Base-by-base conservation (phyloP, 2,329 filamentous ascomycete genomes). In the Xylariaceae sp. region DNA sequence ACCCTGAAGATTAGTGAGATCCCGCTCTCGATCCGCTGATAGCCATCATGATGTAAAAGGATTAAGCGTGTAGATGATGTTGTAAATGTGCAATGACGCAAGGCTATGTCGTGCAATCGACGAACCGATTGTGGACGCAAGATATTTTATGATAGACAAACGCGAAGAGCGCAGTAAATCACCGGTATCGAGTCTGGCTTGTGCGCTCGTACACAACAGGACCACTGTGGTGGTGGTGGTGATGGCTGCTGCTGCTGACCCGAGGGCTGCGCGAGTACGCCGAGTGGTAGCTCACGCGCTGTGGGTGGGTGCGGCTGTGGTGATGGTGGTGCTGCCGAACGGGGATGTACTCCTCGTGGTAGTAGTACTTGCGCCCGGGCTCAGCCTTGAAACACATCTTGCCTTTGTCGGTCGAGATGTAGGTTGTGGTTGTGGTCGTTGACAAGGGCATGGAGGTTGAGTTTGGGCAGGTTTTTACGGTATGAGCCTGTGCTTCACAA, bases 301-400 rank as follows among this genome's bases (percentile, higher is more conserved):
- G 59, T 35, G 60, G 60, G 37, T 65, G 59, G 24, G 54, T 57
- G 47, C 64, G 60, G 35, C 51, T 48, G 47, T 60, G 53, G 38
- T 57, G 54, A 37, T 65, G 59, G 32, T 52, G 47, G 49, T 60
- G 55, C 37, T 66, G 64, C 31, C 71, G 63, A 43, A 68, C 64
- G 33, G 74, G 74, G 35, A 73, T 65, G 49, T 71, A 65, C 50
- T 78, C 73, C 62, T 78, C 71, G 56, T 69, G 69, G 58, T 78
- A 76, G 64, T 78, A 78, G 64, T 78, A 75, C 35, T 67, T 67
- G 31, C 65, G 68, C 22, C 57, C 60, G 41, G 69, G 66, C 44
- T 67, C 63, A 41, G 61, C 48, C 35, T 63, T 56, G 64, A 78
- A 75, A 55, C 74, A 78, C 74, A 78, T 78, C 18, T 55, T 69